Conservation (phyloP, 2,329 filamentous ascomycete genomes). For the Fusarium dlaminii region DNA sequence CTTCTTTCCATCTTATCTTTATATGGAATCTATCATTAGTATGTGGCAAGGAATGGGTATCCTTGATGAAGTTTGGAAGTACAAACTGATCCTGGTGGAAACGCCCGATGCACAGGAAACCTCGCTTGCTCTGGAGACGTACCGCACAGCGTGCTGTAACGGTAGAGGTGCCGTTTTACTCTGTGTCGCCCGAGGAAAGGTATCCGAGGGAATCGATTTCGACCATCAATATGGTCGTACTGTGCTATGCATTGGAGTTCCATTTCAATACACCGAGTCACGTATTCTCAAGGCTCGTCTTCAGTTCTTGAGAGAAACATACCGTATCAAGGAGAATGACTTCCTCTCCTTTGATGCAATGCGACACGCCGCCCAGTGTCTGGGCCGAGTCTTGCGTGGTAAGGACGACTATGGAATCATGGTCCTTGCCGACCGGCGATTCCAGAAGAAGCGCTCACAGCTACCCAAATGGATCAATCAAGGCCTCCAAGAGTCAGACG, state of each 20-base stretch:
- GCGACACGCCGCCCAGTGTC: conserved; percentile 96
- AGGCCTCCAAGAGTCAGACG: conserved; percentile 83
- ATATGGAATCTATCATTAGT: conserved; percentile 99
- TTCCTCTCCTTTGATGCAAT: conserved; percentile 99
- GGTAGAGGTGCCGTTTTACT: conserved; percentile 92
- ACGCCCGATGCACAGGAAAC: conserved; percentile 98
- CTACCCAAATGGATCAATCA: conserved; percentile 97
- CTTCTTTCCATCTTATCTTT: conserved; percentile 97
- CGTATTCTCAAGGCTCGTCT: conserved; percentile 94
- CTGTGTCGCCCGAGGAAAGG: conserved; percentile 96
- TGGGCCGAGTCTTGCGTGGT: conserved; percentile 91
- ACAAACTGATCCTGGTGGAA: conserved; percentile 97
- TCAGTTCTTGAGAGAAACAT: conserved; percentile 96
- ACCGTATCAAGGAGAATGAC: conserved; percentile 95
- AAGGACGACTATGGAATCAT: conserved; percentile 99
- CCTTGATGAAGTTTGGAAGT: conserved; percentile 97
- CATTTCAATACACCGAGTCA: conserved; percentile 98
- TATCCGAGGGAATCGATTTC: conserved; percentile 98
- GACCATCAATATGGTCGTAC: conserved; percentile 98
- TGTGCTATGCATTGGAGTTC: conserved; percentile 94
- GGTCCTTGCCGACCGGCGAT: conserved; percentile 94
- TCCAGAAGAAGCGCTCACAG: conserved; percentile 89
- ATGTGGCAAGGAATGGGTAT: conserved; percentile 99
- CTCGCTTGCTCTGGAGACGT: conserved; percentile 92
- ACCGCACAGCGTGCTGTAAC: conserved; percentile 97